Percentiles rank a stretch among this genome's conserved stretches.
Evolutionary conservation across 768 basidiomycete genomes (phyloP).

Genomic region (Lactarius sanguifluus): DNA sequence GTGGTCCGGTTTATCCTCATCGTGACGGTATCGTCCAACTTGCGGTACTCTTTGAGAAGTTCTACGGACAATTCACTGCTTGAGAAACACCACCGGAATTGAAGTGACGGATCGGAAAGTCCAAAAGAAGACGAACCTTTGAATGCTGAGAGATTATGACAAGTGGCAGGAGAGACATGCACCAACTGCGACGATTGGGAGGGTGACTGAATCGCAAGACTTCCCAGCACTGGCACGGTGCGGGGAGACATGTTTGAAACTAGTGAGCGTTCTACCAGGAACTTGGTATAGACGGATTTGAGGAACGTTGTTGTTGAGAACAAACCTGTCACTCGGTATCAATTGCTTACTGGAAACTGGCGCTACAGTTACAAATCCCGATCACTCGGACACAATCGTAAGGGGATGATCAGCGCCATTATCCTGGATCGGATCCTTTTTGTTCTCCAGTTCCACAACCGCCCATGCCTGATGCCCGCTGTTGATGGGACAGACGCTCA

Average conservation of each 20-base stretch:
- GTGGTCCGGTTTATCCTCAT: conserved; percentile 81
- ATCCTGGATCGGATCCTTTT: conserved; percentile 23
- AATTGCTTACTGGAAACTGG: conserved; percentile 27
- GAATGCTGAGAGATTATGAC: conserved; percentile 72
- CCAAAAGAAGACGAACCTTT: conserved; percentile 51
- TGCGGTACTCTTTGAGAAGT: conserved; percentile 78
- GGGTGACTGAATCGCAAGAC: conserved; percentile 67
- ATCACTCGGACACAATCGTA: conserved; percentile 24
- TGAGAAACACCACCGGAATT: conserved; percentile 12
- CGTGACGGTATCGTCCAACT: conserved; percentile 73
- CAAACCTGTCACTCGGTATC: conserved; percentile 16
- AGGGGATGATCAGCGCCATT: conserved; percentile 15
- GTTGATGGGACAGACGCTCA: conserved; percentile 18
- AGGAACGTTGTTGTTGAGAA: conserved; percentile 1
- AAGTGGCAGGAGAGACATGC: conserved; percentile 72
- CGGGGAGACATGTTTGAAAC: conserved; percentile 40
- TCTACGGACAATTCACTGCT: conserved; percentile 44
- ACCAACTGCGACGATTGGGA: conserved; percentile 58
- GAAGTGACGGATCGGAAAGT: conserved; percentile 10
- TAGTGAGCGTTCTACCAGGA: conserved; percentile 3
- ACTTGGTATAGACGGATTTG: conserved; percentile 3
- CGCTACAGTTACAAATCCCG: conserved; percentile 17
- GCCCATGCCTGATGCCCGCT: conserved; percentile 7
- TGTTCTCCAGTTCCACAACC: conserved; percentile 4
- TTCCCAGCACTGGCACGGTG: conserved; percentile 53